A percentile compares a stretch with the other conserved stretches of the same genome.
Conservation (phyloP, 225 moss, liverwort and hornwort genomes). For the Physcomitrium patens region DNA sequence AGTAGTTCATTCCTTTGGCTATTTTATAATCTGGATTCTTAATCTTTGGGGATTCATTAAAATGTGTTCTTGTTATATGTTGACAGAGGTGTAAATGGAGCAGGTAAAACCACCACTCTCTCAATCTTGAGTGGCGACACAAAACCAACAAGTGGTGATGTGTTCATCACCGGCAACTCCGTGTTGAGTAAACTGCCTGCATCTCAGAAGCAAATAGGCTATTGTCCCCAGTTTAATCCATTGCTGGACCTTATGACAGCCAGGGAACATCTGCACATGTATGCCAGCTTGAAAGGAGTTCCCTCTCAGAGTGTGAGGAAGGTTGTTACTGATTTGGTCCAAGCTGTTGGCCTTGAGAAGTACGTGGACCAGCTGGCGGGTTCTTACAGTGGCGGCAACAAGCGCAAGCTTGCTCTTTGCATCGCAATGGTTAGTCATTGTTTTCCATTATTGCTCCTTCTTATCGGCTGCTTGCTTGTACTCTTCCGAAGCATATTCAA, state of each 20-base stretch:
- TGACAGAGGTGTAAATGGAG: constrained; percentile 88
- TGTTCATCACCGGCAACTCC: constrained; percentile 73
- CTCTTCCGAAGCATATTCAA: background rate
- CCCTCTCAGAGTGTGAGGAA: constrained; percentile 41
- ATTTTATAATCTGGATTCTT: background rate
- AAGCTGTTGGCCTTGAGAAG: constrained; percentile 70
- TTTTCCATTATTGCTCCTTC: background rate
- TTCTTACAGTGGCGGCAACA: constrained; percentile 89
- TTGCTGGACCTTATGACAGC: constrained; percentile 91
- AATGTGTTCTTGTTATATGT: background rate
- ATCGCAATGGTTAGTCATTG: constrained; percentile 74
- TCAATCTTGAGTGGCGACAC: constrained; percentile 83
- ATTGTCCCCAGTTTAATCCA: constrained; percentile 93
- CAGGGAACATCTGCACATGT: constrained; percentile 86
- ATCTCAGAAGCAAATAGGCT: constrained; percentile 86
- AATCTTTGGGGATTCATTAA: background rate
- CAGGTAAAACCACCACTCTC: constrained; percentile 91
- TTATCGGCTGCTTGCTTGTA: too few species aligned
- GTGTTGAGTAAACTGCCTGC: constrained; percentile 55
- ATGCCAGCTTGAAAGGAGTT: constrained; percentile 83
- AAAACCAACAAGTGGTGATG: constrained; percentile 76
- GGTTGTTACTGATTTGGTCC: constrained; percentile 58
- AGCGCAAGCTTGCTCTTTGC: constrained; percentile 83
- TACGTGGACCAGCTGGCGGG: constrained; percentile 66
- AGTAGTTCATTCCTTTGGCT: constrained; percentile 22